phyloP scores from a whole-genome alignment of 345 rosid species.

The Salix arbutifolia region DNA sequence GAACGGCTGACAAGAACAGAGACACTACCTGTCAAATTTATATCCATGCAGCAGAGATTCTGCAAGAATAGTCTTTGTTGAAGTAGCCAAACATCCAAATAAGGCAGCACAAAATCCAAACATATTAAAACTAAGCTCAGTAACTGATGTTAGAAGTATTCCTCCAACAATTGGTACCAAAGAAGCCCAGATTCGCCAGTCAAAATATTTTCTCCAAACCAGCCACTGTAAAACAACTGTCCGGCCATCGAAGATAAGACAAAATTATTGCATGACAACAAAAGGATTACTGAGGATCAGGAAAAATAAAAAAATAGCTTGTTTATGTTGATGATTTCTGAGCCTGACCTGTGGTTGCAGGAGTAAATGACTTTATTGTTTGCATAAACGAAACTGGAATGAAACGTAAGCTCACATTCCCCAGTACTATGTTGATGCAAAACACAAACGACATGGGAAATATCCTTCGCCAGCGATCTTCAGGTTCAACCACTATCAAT shows the following conservation, averaged over 20 bases:
- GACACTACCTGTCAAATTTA: conserved; percentile 88
- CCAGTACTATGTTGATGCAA: conserved; percentile 92
- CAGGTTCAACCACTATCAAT: conserved; percentile 71
- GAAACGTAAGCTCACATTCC: conserved; percentile 90
- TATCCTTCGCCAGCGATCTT: conserved; percentile 95
- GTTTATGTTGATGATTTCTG: not conserved
- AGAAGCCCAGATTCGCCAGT: conserved; percentile 97
- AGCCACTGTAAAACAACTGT: conserved; percentile 97
- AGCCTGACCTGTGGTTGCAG: conserved; percentile 91
- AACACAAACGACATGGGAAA: conserved; percentile 98
- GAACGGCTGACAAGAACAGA: not conserved
- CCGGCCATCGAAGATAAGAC: conserved; percentile 28
- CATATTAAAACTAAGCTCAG: conserved; percentile 94
- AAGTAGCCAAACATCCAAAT: conserved; percentile 98
- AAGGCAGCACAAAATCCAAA: conserved; percentile 96
- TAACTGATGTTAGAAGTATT: conserved; percentile 86
- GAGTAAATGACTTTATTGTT: conserved; percentile 97
- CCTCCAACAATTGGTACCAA: conserved; percentile 96
- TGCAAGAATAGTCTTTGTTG: conserved; percentile 98
- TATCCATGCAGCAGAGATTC: conserved; percentile 95
- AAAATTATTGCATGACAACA: not conserved
- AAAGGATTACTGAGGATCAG: not conserved
- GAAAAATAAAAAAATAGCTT: not conserved
- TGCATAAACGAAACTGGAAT: conserved; percentile 99
- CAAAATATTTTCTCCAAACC: conserved; percentile 93